Base-by-base conservation (phyloP, 2,329 filamentous ascomycete species). In the Epichloe typhina region DNA sequence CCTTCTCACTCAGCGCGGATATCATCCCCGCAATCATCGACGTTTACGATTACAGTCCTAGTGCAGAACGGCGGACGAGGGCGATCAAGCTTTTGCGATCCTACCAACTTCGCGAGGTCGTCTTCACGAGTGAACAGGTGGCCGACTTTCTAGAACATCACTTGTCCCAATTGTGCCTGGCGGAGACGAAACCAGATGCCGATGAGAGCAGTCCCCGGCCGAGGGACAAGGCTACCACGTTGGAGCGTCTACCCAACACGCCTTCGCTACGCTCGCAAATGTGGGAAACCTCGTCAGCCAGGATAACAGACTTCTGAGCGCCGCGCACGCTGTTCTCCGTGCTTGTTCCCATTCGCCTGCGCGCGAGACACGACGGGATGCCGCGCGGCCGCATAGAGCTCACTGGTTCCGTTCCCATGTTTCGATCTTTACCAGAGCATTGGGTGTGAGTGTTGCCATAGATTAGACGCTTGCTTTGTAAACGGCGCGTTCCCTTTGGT, bases 121-220 rank as follows among this genome's bases (percentile, higher is more conserved):
- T 50, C n/a, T 50, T 50, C n/a, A 45, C 40, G 19, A 50, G 48
- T 39, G 31, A 50, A 5, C 48, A 50, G 8, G 48, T 50, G 40
- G 40, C 48, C n/a, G 48, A 44, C 41, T 50, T 50, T n/a, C 9
- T 50, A n/a, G 48, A 50, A 39, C 35, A 50, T 12, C 48, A 50
- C 21, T 45, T 50, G 35, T 38, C 40, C 23, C 37, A 50, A 17
- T 11, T 50, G n/a, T 50, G 40, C 31, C 48, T 45, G 8, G 13
- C 15, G n/a, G 8, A 40, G 5, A n/a, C 39, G 13, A 21, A 43
- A 37, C 39, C 23, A 17, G 39, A 36, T 23, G 8, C 31, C 19
- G 19, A 37, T 12, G 31, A 36, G 31, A 13, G 19, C 17, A 36
- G 13, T 17, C 13, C 47, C 31, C 26, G 26, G n/a, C 42, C 39